A percentile compares a stretch with the other conserved stretches of the same genome.
Conservation (phyloP, 352 stramenopile genomes). For the Globisporangium canariense region DNA sequence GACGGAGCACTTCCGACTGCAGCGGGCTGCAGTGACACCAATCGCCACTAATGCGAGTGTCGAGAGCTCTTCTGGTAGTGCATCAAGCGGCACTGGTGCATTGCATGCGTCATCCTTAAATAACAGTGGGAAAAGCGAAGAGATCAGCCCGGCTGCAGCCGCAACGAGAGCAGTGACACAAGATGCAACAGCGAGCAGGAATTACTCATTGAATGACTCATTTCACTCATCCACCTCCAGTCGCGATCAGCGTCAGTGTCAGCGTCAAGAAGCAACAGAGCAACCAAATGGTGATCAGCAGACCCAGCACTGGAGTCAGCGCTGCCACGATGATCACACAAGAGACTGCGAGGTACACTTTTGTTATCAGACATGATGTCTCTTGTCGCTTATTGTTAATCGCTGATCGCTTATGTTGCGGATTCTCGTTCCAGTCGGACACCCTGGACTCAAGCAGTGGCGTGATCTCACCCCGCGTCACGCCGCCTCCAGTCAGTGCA, state of each 20-base stretch:
- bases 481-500: too few relatives aligned
- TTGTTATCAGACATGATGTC: too few relatives aligned
- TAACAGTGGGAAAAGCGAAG: slow-evolving; percentile 13
- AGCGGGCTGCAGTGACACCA: neutral
- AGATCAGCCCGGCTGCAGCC: slow-evolving; percentile 3
- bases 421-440: slow-evolving; percentile 9
- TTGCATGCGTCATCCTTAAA: neutral
- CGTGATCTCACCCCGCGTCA: slow-evolving; percentile 8
- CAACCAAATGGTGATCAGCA: neutral
- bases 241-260: neutral
- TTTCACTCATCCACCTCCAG: neutral
- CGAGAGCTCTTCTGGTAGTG: neutral
- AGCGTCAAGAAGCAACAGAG: neutral
- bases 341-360: slow-evolving; percentile 5
- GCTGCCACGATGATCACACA: neutral
- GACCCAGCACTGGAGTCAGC: slow-evolving; percentile 4
- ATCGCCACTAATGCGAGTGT: neutral
- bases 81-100: neutral
- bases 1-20: neutral
- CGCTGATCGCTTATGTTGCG: neutral
- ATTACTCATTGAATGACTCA: neutral
- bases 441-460: slow-evolving; percentile 18
- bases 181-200: neutral
- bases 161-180: neutral
- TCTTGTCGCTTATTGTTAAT: too few relatives aligned